phyloP scores from a whole-genome alignment of 352 stramenopile genomes.

The Phytopythium kandeliae region DNA sequence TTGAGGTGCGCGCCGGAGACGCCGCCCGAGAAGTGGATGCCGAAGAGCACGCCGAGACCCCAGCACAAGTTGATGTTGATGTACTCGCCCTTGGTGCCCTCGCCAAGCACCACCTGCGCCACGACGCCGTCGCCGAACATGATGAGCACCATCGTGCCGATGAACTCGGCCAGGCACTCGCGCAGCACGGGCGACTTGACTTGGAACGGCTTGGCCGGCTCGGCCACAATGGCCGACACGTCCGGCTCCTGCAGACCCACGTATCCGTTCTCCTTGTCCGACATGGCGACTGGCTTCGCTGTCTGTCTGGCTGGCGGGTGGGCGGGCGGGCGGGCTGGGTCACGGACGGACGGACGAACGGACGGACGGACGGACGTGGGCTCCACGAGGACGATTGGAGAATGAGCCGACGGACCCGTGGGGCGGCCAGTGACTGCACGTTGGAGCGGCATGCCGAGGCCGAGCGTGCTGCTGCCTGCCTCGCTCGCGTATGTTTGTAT shows the following conservation, averaged over 20 bases:
- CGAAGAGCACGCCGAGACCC: constrained; percentile 41
- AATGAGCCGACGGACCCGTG: not conserved
- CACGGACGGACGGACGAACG: not conserved
- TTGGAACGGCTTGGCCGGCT: constrained; percentile 21
- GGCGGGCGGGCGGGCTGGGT: no score
- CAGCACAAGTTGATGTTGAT: constrained; percentile 33
- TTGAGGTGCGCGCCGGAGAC: constrained; percentile 43
- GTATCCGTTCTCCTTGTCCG: constrained; percentile 24
- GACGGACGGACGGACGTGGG: no score
- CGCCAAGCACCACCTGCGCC: constrained; percentile 27
- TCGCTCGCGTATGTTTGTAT: no score
- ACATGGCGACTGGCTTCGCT: not conserved
- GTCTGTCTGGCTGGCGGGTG: not conserved
- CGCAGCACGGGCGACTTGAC: constrained; percentile 33
- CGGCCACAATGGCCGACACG: constrained; percentile 9
- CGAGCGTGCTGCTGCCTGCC: no score
- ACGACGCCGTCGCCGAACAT: constrained; percentile 32
- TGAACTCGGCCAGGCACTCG: constrained; percentile 58
- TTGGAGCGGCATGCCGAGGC: not conserved
- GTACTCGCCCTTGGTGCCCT: constrained; percentile 22
- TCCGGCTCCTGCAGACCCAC: constrained; percentile 18
- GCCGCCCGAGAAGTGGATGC: constrained; percentile 34
- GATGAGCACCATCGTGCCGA: constrained; percentile 30
- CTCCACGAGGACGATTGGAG: not conserved
- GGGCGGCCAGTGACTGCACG: not conserved